phyloP scores from a whole-genome alignment of 2,329 filamentous ascomycete species.

The Rhinocladiella similis region DNA sequence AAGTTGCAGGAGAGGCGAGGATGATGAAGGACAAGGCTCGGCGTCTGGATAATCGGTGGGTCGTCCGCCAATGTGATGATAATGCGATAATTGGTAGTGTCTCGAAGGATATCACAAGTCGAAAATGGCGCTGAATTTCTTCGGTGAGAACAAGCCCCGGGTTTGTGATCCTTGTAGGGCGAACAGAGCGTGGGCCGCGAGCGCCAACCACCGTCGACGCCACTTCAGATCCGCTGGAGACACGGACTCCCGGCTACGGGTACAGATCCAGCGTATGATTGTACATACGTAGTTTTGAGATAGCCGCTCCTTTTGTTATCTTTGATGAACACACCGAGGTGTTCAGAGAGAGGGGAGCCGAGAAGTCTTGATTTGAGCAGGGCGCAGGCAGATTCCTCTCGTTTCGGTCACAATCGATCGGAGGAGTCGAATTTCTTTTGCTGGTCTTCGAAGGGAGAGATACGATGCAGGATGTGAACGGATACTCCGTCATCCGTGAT shows the following conservation, averaged over 20 bases:
- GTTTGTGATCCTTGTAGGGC: background rate
- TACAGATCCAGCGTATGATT: no score
- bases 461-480: background rate
- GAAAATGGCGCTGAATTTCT: no score
- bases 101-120: background rate
- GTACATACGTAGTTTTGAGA: no score
- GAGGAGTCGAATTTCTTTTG: background rate
- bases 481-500: no score
- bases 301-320: no score
- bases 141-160: no score
- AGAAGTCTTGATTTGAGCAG: no score
- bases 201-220: background rate
- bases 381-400: no score
- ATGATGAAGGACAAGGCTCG: background rate
- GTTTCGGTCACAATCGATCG: no score
- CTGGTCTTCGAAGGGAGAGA: background rate
- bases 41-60: background rate
- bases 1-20: slow-evolving; percentile 1
- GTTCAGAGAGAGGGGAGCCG: no score
- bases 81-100: background rate
- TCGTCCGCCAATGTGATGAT: background rate
- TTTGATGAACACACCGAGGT: no score
- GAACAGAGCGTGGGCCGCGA: background rate
- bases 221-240: background rate
- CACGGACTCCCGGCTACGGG: background rate